Percentiles rank a stretch among this genome's conserved stretches.
Conservation (phyloP, 2,329 filamentous ascomycete species). For the Beauveria asiatica region DNA sequence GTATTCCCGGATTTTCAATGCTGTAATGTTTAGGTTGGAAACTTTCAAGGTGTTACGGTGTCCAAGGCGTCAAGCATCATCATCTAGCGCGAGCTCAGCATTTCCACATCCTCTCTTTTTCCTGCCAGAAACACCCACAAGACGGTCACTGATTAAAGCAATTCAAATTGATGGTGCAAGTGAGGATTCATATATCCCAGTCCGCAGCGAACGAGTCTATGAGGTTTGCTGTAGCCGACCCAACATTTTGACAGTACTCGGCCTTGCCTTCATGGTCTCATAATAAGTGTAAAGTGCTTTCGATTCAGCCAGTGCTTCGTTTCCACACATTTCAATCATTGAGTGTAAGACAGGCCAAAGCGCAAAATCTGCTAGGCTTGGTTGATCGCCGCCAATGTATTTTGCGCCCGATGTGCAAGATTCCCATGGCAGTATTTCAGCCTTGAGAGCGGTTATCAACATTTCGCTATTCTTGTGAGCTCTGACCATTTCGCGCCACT, state of each 20-base stretch:
- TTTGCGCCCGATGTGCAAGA: constrained; percentile 22
- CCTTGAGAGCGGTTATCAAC: constrained; percentile 18
- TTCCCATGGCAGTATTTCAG: constrained; percentile 34
- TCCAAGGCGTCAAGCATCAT: neutral
- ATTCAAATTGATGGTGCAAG: neutral
- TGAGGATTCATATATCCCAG: neutral
- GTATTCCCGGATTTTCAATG: neutral
- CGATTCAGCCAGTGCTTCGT: constrained; percentile 23
- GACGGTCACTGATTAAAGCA: neutral
- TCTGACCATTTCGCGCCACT: neutral
- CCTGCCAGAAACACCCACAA: neutral
- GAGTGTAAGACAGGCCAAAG: constrained; percentile 47
- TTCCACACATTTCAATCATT: constrained; percentile 28
- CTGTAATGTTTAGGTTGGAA: neutral
- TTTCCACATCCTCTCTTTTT: neutral
- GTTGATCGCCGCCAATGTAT: constrained; percentile 36
- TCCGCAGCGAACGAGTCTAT: neutral
- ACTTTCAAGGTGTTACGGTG: neutral
- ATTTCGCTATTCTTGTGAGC: neutral
- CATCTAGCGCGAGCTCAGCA: neutral
- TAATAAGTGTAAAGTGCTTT: constrained; percentile 30
- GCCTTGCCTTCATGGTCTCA: constrained; percentile 18
- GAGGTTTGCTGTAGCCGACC: neutral
- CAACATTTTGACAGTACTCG: constrained; percentile 16
- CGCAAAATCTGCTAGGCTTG: constrained; percentile 45